A percentile compares a stretch with the other conserved stretches of the same genome.
Evolutionary conservation across 2,329 filamentous ascomycete genomes (phyloP).

Genomic region (Colletotrichum sp.): DNA sequence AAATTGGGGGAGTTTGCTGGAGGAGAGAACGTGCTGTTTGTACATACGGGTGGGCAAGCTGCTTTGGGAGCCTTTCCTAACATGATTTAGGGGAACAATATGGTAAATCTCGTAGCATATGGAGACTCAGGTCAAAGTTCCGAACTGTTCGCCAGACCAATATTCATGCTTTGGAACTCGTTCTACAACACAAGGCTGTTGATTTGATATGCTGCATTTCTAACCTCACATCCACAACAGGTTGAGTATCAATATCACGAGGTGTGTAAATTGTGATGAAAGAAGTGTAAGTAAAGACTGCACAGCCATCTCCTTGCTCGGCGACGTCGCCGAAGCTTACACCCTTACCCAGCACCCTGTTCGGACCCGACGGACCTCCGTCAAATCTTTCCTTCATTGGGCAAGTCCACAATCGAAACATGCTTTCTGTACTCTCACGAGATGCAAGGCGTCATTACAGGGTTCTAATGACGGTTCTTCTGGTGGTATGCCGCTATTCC

Average conservation of each 20-base stretch:
- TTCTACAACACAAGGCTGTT: too few species aligned
- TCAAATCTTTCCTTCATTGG: accelerated
- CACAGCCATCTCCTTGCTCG: neutral
- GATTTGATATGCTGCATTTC: too few species aligned
- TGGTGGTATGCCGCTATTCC: neutral
- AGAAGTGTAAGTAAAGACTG: too few species aligned
- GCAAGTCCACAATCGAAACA: too few species aligned
- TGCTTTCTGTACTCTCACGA: neutral
- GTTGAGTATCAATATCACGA: too few species aligned
- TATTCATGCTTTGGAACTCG: too few species aligned
- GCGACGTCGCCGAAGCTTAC: neutral
- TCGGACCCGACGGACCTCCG: too few species aligned
- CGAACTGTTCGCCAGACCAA: accelerated
- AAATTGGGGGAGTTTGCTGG: neutral
- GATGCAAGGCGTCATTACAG: neutral
- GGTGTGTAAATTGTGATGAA: too few species aligned
- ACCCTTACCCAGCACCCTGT: accelerated
- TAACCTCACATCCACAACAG: too few species aligned
- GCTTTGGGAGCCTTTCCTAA: neutral
- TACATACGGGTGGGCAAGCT: neutral
- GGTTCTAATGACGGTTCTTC: neutral
- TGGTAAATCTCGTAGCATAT: neutral
- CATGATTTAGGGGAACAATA: neutral
- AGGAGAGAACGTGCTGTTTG: neutral
- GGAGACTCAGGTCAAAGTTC: neutral